Base-by-base conservation (phyloP, 129 eudicot species). In the Escallonia rubra region DNA sequence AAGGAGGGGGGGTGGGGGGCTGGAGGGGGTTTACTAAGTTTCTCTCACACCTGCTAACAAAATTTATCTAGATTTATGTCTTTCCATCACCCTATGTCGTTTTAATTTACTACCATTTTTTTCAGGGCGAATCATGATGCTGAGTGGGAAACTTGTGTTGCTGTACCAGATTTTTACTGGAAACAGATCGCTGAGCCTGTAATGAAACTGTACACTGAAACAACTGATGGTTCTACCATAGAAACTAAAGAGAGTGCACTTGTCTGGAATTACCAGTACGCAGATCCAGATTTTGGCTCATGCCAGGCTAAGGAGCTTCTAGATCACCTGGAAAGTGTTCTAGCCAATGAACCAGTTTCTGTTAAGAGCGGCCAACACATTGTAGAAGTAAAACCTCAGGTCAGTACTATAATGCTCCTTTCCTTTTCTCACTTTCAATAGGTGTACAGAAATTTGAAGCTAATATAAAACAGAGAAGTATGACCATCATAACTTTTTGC, bases 331-430 rank as follows among this genome's bases (percentile, higher is more conserved):
- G 92, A 87, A 76, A 90, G 97, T 62, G 97, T 87, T 63, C 97
- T 90, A 58, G 92, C 97, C 42, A 90, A 87, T 72, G 95, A 90
- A 74, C 97, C 97, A 2, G 97, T 90, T 74, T 79, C 97, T 4
- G 95, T 90, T 68, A 90, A 90, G 79, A 85, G 97, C 53, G 97
- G 97, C 61, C 92, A 78, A 60, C 65, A 85, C 74, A 80, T 85
- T 54, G 91, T 90, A 9, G 97, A 90, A 85, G 97, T 90, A 40
- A 87, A 90, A 76, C 88, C 97, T 67, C 97, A 90, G 86, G 97
- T 87, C 60, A 65, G 85, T 66, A 51, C 34, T 23, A 3, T 56
- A 7, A 16, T 42, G 2, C 16, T 16, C 14, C 42, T 14, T 51
- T 66, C 52, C 42, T 15, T 49, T 10, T 66, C 49, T 34, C 7